A percentile compares a stretch with the other conserved stretches of the same genome.
Evolutionary conservation across 495 filamentous ascomycete genomes (phyloP).

Genomic region (Annulohypoxylon maeteangense): DNA sequence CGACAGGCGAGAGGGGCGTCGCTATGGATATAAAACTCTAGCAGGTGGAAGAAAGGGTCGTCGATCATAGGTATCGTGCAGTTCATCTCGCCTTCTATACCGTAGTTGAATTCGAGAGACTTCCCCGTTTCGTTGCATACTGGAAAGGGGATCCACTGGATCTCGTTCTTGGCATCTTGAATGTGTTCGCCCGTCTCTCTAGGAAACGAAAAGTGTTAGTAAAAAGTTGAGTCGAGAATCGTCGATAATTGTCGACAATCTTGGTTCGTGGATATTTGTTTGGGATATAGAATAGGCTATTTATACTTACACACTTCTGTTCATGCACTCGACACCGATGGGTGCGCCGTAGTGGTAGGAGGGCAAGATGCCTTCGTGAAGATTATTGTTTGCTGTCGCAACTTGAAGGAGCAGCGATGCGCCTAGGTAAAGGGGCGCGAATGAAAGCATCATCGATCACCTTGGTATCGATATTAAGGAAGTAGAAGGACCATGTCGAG

Average conservation of each 20-base stretch:
- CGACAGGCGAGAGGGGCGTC: slow-evolving; percentile 94
- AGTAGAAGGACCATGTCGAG: slow-evolving; percentile 34
- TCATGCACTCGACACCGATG: slow-evolving; percentile 65
- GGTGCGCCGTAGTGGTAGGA: slow-evolving; percentile 62
- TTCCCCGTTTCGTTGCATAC: slow-evolving; percentile 88
- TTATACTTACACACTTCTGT: slow-evolving; percentile 62
- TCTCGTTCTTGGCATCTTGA: slow-evolving; percentile 78
- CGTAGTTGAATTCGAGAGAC: slow-evolving; percentile 86
- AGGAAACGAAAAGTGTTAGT: slow-evolving; percentile 3
- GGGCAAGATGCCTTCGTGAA: slow-evolving; percentile 48
- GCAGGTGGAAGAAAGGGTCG: slow-evolving; percentile 93
- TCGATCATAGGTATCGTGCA: slow-evolving; percentile 88
- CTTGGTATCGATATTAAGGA: slow-evolving; percentile 12
- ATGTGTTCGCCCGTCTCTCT: slow-evolving; percentile 81
- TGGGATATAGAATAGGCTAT: neutral
- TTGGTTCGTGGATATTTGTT: neutral
- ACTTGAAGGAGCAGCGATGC: slow-evolving; percentile 21
- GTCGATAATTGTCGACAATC: too few relatives aligned
- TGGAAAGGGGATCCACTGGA: slow-evolving; percentile 94
- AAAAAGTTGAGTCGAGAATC: neutral
- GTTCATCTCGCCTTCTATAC: slow-evolving; percentile 83
- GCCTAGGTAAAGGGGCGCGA: slow-evolving; percentile 33
- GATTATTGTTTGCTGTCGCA: slow-evolving; percentile 33
- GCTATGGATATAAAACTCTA: slow-evolving; percentile 98
- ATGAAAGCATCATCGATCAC: slow-evolving; percentile 33